These are phyloP conservation scores for Globisporangium cystogenes DNA, from an alignment of 352 stramenopile species.

Conservation along the genomic window DNA sequence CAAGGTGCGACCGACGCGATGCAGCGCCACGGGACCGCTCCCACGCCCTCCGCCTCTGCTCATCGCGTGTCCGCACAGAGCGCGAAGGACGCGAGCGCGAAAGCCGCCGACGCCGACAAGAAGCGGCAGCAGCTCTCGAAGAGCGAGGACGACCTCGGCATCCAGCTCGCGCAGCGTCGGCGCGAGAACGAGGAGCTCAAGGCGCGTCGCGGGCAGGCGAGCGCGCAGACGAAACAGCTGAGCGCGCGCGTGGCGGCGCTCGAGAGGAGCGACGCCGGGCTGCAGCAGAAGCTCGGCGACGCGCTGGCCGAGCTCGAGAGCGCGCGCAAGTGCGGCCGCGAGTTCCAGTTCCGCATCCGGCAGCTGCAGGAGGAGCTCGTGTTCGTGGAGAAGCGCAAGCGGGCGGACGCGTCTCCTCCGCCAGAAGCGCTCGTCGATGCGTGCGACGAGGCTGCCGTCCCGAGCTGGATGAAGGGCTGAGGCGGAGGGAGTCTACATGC, in stretches of 20 bases:
- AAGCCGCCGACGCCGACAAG: constrained; percentile 33
- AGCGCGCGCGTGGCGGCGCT: constrained; percentile 32
- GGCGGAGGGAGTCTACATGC: background rate
- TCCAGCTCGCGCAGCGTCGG: constrained; percentile 34
- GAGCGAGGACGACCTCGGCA: constrained; percentile 30
- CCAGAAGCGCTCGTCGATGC: background rate
- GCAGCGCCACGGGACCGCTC: background rate
- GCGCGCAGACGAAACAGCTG: constrained; percentile 40
- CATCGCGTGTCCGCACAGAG: constrained; percentile 16
- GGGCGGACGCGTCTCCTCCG: background rate
- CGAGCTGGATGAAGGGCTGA: constrained; percentile 41
- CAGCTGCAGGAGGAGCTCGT: constrained; percentile 68
- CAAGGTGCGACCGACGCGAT: constrained; percentile 19
- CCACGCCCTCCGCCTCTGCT: background rate
- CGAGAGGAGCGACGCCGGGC: constrained; percentile 21
- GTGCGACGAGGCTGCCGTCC: constrained; percentile 18
- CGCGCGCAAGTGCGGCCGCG: constrained; percentile 40
- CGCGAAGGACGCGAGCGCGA: constrained; percentile 33
- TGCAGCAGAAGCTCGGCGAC: constrained; percentile 37
- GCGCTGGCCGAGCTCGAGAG: constrained; percentile 35
- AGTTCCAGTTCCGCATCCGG: constrained; percentile 56
- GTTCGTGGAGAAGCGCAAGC: constrained; percentile 53
- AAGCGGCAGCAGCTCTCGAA: constrained; percentile 23
- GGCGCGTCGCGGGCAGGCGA: constrained; percentile 27
- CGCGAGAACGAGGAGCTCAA: constrained; percentile 59